phyloP scores from a whole-genome alignment of 805 yeast species.

The Wickerhamomyces chambardii region DNA sequence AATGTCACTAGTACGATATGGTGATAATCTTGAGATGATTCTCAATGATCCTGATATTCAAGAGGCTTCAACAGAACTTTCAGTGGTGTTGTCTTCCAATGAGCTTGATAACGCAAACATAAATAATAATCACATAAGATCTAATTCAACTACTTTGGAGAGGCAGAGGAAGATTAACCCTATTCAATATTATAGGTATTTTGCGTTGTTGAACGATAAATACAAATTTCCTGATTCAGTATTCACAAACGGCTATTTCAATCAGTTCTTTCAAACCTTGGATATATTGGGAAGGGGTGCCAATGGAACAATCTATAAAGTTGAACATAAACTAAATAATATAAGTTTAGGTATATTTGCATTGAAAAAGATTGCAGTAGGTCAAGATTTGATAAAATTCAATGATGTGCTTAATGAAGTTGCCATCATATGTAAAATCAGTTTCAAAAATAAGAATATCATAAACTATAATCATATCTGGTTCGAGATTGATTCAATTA shows the following conservation, averaged over 20 bases:
- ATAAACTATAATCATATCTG: conserved; percentile 88
- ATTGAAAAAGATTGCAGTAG: conserved; percentile 76
- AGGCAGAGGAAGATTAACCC: neutral
- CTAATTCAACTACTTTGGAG: neutral
- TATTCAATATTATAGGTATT: neutral
- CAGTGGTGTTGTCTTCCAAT: neutral
- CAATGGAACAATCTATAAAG: conserved; percentile 77
- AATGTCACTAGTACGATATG: neutral
- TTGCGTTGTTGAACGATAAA: neutral
- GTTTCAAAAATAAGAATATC: conserved; percentile 46
- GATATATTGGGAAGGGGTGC: conserved; percentile 73
- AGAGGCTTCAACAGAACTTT: neutral
- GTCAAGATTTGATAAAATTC: conserved; percentile 62
- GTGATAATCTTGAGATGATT: neutral
- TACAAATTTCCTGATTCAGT: conserved; percentile 39
- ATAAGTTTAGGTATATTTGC: conserved; percentile 75
- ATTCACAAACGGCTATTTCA: conserved; percentile 78
- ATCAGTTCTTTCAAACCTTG: conserved; percentile 56
- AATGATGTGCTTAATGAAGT: conserved; percentile 72
- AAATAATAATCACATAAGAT: neutral
- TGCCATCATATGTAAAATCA: conserved; percentile 45
- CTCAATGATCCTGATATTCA: neutral
- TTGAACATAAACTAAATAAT: conserved; percentile 70
- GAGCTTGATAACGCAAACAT: neutral
- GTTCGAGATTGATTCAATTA: conserved; percentile 59